Percentiles rank a stretch among this genome's conserved stretches.
Evolutionary conservation across 169 alveolate species (phyloP).

Genomic region (Cryptosporidium sp.): DNA sequence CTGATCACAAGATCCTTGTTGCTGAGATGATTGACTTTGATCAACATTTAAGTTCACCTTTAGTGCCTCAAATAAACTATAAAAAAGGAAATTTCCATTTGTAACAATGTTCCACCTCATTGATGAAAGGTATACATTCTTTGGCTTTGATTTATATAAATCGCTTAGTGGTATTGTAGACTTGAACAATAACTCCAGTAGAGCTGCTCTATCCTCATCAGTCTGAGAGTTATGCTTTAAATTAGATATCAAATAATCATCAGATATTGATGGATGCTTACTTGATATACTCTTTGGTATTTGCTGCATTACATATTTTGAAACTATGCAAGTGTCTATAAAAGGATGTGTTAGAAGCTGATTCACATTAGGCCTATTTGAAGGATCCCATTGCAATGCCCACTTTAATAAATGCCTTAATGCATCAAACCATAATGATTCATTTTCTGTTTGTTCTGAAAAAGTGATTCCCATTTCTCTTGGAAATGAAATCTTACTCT

Average conservation of each 20-base stretch:
- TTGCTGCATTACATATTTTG: conserved; percentile 20
- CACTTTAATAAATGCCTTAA: conserved; percentile 52
- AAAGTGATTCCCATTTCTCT: conserved; percentile 59
- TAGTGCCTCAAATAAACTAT: conserved; percentile 35
- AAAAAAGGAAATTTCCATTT: conserved; percentile 45
- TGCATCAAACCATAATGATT: conserved; percentile 55
- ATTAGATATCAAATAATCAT: conserved; percentile 42
- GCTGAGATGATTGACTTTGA: not conserved
- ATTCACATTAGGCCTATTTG: conserved; percentile 73
- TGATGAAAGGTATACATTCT: conserved; percentile 32
- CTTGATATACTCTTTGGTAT: conserved; percentile 37
- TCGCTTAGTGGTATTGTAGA: conserved; percentile 31
- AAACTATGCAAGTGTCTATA: conserved; percentile 50
- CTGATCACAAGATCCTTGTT: conserved; percentile 4
- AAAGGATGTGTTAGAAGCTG: conserved; percentile 66
- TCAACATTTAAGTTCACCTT: conserved; percentile 1
- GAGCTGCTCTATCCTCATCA: conserved; percentile 45
- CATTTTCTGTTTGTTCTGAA: conserved; percentile 33
- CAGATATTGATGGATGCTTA: conserved; percentile 28
- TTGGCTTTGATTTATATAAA: conserved; percentile 47
- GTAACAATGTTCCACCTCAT: conserved; percentile 73
- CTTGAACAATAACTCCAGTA: conserved; percentile 42
- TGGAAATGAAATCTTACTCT: conserved; percentile 60
- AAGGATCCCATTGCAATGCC: conserved; percentile 74
- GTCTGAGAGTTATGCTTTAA: conserved; percentile 31